phyloP scores from a whole-genome alignment of 208 protist species.

The Trypanosoma boissoni region DNA sequence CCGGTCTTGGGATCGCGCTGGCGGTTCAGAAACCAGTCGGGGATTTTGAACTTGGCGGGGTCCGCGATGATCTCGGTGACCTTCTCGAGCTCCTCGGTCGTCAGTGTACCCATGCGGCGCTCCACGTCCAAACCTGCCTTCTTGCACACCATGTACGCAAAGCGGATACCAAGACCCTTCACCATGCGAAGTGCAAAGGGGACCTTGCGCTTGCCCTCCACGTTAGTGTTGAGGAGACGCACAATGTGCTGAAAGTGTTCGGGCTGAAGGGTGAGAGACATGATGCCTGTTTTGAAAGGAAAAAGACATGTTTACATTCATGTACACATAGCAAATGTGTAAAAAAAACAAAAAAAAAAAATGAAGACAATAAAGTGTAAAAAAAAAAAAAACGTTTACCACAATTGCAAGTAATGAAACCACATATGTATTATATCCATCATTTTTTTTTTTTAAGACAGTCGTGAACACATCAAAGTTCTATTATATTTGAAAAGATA shows the following conservation, averaged over 20 bases:
- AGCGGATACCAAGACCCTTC: conserved; percentile 99
- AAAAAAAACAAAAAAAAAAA: conserved; percentile 21
- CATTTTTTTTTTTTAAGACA: too few relatives aligned
- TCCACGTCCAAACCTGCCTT: conserved; percentile 98
- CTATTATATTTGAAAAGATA: too few relatives aligned
- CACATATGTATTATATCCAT: too few relatives aligned
- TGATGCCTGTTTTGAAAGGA: conserved; percentile 16
- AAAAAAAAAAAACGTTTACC: conserved; percentile 1
- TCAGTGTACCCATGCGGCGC: conserved; percentile 94
- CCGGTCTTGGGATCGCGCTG: conserved; percentile 98
- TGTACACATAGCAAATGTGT: background rate
- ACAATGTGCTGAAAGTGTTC: conserved; percentile 99
- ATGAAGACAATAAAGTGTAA: too few relatives aligned
- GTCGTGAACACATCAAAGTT: too few relatives aligned
- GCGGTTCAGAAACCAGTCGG: conserved; percentile 99
- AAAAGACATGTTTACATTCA: background rate
- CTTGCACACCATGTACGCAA: conserved; percentile 98
- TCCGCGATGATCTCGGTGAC: conserved; percentile 97
- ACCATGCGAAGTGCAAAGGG: conserved; percentile 98
- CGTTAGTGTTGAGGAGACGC: conserved; percentile 99
- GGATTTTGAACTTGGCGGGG: conserved; percentile 99
- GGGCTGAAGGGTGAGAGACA: conserved; percentile 65
- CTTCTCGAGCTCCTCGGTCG: conserved; percentile 95
- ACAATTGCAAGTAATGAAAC: background rate
- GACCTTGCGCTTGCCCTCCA: conserved; percentile 98